Percentiles rank a stretch among this genome's conserved stretches.
phyloP scores from a whole-genome alignment of 129 eudicot genomes.

The Chrysanthemum lavandulifolium region DNA sequence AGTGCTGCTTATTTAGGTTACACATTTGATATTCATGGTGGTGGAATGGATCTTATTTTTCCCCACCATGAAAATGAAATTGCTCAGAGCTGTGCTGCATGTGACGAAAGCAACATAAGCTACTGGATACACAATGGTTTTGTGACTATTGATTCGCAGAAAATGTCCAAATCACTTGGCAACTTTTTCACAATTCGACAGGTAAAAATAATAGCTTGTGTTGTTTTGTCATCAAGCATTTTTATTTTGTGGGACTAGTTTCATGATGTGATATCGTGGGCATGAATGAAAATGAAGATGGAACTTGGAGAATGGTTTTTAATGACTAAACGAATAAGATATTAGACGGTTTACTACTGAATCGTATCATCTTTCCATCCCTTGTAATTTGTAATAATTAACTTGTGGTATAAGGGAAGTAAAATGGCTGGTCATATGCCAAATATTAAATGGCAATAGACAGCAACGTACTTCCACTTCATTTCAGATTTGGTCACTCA shows the following conservation, averaged over 20 bases:
- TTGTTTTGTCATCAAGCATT: neutral
- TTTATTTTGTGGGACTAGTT: neutral
- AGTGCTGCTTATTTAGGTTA: conserved; percentile 89
- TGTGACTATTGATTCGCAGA: conserved; percentile 79
- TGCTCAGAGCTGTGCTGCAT: conserved; percentile 96
- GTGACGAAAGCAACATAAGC: conserved; percentile 65
- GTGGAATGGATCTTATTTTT: conserved; percentile 95
- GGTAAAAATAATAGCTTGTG: conserved; percentile 41
- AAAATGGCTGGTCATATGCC: no score
- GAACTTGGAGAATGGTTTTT: conserved; percentile 14
- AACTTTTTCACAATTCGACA: conserved; percentile 97
- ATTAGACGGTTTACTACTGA: neutral
- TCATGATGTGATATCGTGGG: conserved; percentile 2
- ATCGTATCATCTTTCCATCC: neutral
- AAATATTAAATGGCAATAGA: conserved; percentile 3
- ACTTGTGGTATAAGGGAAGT: no score
- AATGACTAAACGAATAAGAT: conserved; percentile 6
- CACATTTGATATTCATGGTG: conserved; percentile 96
- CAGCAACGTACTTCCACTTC: neutral
- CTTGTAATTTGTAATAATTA: neutral
- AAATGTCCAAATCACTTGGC: conserved; percentile 96
- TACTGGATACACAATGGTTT: conserved; percentile 98
- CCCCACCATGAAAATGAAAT: conserved; percentile 99
- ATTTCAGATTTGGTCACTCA: neutral
- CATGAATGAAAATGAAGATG: neutral